phyloP scores from a whole-genome alignment of 495 filamentous ascomycete genomes.

The Hapsidospora chrysogenum region DNA sequence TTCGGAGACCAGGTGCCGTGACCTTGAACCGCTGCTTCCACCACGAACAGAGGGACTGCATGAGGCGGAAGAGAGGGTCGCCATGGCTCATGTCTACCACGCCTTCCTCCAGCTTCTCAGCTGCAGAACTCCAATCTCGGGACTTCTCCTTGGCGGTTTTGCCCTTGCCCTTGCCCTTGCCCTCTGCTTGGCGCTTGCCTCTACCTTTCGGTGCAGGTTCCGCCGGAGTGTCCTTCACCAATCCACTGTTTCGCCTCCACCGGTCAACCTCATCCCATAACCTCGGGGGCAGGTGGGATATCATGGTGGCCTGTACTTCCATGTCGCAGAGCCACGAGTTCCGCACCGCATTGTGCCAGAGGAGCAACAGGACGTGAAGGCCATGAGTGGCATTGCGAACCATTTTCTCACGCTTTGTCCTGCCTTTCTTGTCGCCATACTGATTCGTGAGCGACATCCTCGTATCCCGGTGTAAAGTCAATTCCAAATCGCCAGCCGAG shows the following conservation, averaged over 20 bases:
- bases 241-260: conserved; percentile 52
- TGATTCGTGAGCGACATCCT: conserved; percentile 36
- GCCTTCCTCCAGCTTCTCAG: conserved; percentile 51
- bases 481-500: conserved; percentile 45
- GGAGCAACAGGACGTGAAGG: conserved; percentile 73
- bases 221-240: conserved; percentile 27
- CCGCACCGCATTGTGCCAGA: conserved; percentile 77
- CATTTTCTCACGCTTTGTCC: conserved; percentile 64
- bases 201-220: no score
- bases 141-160: conserved; percentile 27
- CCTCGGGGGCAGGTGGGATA: conserved; percentile 48
- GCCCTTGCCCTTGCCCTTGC: conserved; percentile 12
- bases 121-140: conserved; percentile 61
- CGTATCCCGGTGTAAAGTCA: conserved; percentile 51
- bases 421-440: conserved; percentile 64
- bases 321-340: conserved; percentile 76
- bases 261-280: conserved; percentile 55
- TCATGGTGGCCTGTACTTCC: conserved; percentile 59
- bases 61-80: conserved; percentile 65
- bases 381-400: conserved; percentile 67
- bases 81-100: conserved; percentile 55
- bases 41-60: conserved; percentile 60
- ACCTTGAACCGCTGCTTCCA: conserved; percentile 79
- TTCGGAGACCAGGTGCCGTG: conserved; percentile 66
- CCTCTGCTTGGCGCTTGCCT: conserved; percentile 9